Evolutionary conservation across 106 monocot species (phyloP).

Genomic region (Allium sativum): DNA sequence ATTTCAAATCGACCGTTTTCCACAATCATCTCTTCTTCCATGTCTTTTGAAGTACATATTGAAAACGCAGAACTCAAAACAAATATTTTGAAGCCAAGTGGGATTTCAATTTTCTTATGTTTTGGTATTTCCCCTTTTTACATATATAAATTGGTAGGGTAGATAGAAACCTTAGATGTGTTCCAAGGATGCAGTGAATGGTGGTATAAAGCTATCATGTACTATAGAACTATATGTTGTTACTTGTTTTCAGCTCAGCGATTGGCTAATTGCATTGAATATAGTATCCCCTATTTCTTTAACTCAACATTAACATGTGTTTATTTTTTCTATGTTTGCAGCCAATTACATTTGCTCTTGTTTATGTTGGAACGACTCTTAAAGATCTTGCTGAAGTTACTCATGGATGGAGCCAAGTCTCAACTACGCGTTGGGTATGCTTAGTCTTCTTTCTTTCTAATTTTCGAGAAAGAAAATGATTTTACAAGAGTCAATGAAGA

Average conservation of each 20-base stretch:
- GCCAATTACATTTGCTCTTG: constrained; percentile 87
- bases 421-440: constrained; percentile 77
- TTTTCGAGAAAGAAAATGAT: background rate
- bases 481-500: too few relatives aligned
- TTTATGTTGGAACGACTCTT: constrained; percentile 88
- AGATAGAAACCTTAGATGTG: background rate
- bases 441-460: background rate
- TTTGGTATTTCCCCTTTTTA: too few relatives aligned
- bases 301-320: background rate
- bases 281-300: background rate
- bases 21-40: too few relatives aligned
- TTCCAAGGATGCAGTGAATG: background rate
- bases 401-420: constrained; percentile 89
- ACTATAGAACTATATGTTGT: background rate
- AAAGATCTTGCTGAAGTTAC: constrained; percentile 99
- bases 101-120: too few relatives aligned
- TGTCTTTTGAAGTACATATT: too few relatives aligned
- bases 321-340: constrained; percentile 11
- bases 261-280: background rate
- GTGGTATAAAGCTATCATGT: background rate
- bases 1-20: too few relatives aligned
- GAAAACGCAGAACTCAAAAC: too few relatives aligned
- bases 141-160: too few relatives aligned
- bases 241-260: too few relatives aligned
- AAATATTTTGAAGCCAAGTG: too few relatives aligned